Percentiles rank a stretch among this genome's conserved stretches.
These are phyloP conservation scores for Yamadazyma sp. DNA, from an alignment of 1,139 yeast species.

Conservation along the genomic window DNA sequence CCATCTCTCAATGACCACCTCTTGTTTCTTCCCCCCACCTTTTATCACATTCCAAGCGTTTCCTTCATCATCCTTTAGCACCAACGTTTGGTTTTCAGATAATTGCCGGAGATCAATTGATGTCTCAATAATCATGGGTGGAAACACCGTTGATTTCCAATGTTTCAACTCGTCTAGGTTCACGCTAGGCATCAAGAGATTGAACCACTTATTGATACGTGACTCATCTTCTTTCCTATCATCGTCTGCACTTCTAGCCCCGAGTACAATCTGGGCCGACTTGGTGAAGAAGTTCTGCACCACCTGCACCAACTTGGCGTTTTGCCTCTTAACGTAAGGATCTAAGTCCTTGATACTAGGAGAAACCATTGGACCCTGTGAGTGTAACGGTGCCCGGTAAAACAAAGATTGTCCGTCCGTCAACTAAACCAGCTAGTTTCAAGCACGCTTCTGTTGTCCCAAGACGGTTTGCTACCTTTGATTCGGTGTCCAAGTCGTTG, in stretches of 20 bases:
- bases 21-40: slow-evolving; percentile 56
- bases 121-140: slow-evolving; percentile 86
- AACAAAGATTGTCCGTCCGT: neutral
- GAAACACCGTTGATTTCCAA: slow-evolving; percentile 57
- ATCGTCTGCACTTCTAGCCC: slow-evolving; percentile 18
- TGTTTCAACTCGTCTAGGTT: slow-evolving; percentile 56
- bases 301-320: slow-evolving; percentile 43
- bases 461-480: neutral
- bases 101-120: slow-evolving; percentile 70
- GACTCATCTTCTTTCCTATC: slow-evolving; percentile 8
- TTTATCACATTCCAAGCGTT: slow-evolving; percentile 44
- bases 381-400: too few species aligned
- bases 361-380: slow-evolving; percentile 15
- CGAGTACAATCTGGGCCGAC: slow-evolving; percentile 56
- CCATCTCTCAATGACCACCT: slow-evolving; percentile 93
- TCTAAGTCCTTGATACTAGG: slow-evolving; percentile 19
- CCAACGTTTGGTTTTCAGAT: slow-evolving; percentile 59
- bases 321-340: slow-evolving; percentile 24
- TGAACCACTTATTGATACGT: slow-evolving; percentile 63
- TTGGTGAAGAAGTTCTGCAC: slow-evolving; percentile 70
- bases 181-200: slow-evolving; percentile 52
- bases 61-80: slow-evolving; percentile 50
- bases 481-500: too few species aligned
- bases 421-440: neutral
- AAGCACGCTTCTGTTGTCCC: neutral